Conservation (phyloP, 2,329 filamentous ascomycete species). For the Venturia carpophila region DNA sequence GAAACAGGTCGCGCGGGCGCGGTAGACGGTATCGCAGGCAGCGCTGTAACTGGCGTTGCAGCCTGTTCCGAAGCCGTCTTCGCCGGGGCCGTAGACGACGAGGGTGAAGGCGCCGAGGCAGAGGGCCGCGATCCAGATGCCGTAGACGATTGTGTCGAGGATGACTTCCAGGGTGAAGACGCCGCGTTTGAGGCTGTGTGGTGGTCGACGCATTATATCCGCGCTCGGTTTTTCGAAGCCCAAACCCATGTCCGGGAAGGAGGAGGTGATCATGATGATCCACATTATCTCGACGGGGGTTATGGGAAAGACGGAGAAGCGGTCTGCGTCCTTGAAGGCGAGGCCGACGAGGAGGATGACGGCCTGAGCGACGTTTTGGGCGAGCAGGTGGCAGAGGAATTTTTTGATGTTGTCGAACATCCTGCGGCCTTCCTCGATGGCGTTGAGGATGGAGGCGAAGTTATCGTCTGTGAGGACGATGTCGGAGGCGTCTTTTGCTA, state of each 20-base stretch:
- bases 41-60: constrained; percentile 54
- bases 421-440: constrained; percentile 34
- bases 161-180: constrained; percentile 74
- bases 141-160: constrained; percentile 72
- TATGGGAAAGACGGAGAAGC: constrained; percentile 76
- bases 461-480: constrained; percentile 38
- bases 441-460: constrained; percentile 36
- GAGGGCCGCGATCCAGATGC: constrained; percentile 66
- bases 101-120: constrained; percentile 56
- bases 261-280: constrained; percentile 91
- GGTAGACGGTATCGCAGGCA: constrained; percentile 56
- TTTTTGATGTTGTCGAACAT: constrained; percentile 31
- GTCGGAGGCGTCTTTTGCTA: constrained; percentile 27
- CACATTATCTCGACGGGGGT: constrained; percentile 81
- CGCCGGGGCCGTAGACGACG: constrained; percentile 55
- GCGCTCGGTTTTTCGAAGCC: constrained; percentile 68
- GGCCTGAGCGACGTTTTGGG: constrained; percentile 77
- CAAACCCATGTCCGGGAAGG: constrained; percentile 79
- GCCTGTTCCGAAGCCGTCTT: constrained; percentile 48
- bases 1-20: constrained; percentile 65
- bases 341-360: constrained; percentile 74
- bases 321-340: constrained; percentile 63
- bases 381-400: constrained; percentile 57
- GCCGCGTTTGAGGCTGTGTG: constrained; percentile 51
- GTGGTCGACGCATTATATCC: constrained; percentile 73